Evolutionary conservation across 495 filamentous ascomycete species (phyloP), one percentile per base, ranked within the genome.

Genomic region (Penicillium samsonianum): DNA sequence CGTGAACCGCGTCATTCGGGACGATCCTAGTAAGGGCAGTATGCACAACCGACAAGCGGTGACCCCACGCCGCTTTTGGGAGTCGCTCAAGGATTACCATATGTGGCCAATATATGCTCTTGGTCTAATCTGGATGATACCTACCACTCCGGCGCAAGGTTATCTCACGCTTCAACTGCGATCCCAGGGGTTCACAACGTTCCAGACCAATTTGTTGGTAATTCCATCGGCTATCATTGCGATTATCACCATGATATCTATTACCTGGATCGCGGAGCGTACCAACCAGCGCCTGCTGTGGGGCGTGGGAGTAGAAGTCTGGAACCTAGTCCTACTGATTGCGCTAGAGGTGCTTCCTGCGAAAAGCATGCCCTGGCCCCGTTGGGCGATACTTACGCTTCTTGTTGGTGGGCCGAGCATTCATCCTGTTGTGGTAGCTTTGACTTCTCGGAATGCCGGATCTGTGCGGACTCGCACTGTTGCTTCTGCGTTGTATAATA

Each of bases 1-100:
- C 45, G 86, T 90, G 16, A 92, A 89, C 62, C 82, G 88, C 8
- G 76, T 90, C 4, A 71, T 91, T 12, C 81, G 87, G 9, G 89
- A 90, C 38, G 88, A 91, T 64, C 88, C 88, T 0, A 82, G 76
- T 45, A 90, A 91, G 67, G 83, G 83, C n/a, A 63, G 65, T 59
- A 87, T 87, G 84, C 80, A 87, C 71, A 87, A 86, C 59, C 77
- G 78, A 3, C 73, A 85, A 62, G 73, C 74, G 0, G 73, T 87
- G 7, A 77, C 72, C 0, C 73, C 70, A 2, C 54, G 50, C 14
- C 59, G 74, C n/a, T 63, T 87, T 35, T 80, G 74, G 62, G 73
- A 78, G 33, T 72, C 74, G 0, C 53, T 83, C 41, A 70, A 66
- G 35, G 82, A 87, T 59, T 83, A 73, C 66, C 78, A 86, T 52